Base-by-base conservation (phyloP, 306 rosid genomes). In the Sesbania bispinosa region DNA sequence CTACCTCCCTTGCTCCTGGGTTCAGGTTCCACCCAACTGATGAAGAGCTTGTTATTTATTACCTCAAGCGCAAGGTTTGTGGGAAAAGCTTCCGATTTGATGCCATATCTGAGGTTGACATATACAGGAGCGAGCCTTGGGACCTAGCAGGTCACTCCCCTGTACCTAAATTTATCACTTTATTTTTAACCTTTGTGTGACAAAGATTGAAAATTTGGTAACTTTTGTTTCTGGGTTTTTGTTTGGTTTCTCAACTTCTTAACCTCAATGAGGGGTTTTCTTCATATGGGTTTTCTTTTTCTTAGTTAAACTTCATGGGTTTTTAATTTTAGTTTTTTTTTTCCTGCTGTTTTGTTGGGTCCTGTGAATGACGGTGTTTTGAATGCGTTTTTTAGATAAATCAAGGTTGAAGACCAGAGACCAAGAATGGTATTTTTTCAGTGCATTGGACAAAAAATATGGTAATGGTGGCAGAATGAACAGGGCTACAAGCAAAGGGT, bases 381-480 rank as follows among this genome's bases (percentile, higher is more conserved):
- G 61, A 29, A 42, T 76, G 78, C 72, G 1, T 38, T 7, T 52
- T 72, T 80, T 57, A 95, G 99, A 83, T 54, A 95, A 89, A 80
- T 95, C 99, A 48, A 89, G 96, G 74, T 76, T 91, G 89, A 91
- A 91, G 89, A 95, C 96, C n/a, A 89, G 99, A 74, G 99, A 95
- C 92, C 97, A 95, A 6, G 99, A 95, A 64, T 95, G 93, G 96
- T 95, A 95, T 19, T 95, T 95, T 57, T 95, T 95, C 62, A 87
- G 99, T 79, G 96, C 96, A 54, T 79, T 95, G 90, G 99, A 95
- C 59, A 89, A 87, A 93, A 95, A 95, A 74, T 95, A 95, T 68
- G 99, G 99, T 6, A 95, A 91, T 84, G 99, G 99, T 66, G 99
- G 97, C 19, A 91, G 99, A 75, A 95, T 95, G 99, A 95, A 95